Evolutionary conservation across 2,329 filamentous ascomycete genomes (phyloP), one percentile per base, ranked within the genome.

Genomic region (Zasmidium angulare): DNA sequence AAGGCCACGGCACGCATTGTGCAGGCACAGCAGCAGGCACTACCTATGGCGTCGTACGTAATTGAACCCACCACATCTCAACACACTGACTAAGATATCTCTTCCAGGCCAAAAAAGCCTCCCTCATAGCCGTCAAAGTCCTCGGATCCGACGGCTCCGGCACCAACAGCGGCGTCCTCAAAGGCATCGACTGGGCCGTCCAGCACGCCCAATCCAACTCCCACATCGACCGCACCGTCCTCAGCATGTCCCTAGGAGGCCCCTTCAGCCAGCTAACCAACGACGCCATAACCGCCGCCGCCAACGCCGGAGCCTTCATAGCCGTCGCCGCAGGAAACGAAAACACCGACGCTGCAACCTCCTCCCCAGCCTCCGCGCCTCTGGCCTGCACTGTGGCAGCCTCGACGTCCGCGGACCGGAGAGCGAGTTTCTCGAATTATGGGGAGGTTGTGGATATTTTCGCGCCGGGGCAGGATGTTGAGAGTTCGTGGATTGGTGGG

Each of bases 1-100:
- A 86, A 67, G 85, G 85, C 11, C 86, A 88, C 72, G 85, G 85
- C 46, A 84, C 78, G 56, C 86, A 88, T 74, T 98, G 93, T 86
- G 96, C 93, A 63, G 93, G 93, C 68, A 98, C 93, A 62, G 82
- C 87, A 48, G 86, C 77, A n/a, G 84, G 85, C 40, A 77, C 76
- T 51, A 86, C 81, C 2, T 87, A 84, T 57, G 86, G 86, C 62
- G 84, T 88, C 3, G 83, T 64, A 60, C 56, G 61, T 57, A 1
- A 7, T 19, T 14, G 7, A 9, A 2, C 14, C 1, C 53, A 29
- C 36, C 19, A 11, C 47, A n/a, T 46, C 40, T 7, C 2, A 1
- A 2, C 23, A 12, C 22, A 22, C 31, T 23, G 14, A 48, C 31
- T 55, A 46, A 58, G 47, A 31, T 26, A 20, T 47, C 19, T 9